phyloP scores from a whole-genome alignment of 257 asterid species.

The Rehmannia glutinosa region DNA sequence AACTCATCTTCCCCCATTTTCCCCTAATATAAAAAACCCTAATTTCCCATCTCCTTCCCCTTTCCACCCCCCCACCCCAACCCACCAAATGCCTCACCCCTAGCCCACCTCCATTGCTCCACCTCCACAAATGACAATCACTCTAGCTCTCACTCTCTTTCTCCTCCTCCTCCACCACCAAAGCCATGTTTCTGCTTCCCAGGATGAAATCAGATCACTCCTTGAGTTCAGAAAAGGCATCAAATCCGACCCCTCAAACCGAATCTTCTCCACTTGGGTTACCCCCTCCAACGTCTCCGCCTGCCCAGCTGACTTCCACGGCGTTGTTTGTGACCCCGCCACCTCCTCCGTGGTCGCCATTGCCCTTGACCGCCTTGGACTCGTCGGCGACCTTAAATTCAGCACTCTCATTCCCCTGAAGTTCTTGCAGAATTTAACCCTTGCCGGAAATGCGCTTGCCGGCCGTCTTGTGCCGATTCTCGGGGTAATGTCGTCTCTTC shows the following conservation, averaged over 20 bases:
- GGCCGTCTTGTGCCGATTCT: slow-evolving; percentile 70
- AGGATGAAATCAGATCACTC: slow-evolving; percentile 68
- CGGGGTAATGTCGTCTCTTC: slow-evolving; percentile 50
- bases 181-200: slow-evolving; percentile 68
- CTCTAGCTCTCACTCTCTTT: neutral
- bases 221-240: slow-evolving; percentile 92
- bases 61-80: neutral
- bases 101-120: neutral
- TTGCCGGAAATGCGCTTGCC: slow-evolving; percentile 55
- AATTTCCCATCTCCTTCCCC: neutral
- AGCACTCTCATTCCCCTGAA: slow-evolving; percentile 41
- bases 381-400: slow-evolving; percentile 64
- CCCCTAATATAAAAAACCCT: slow-evolving; percentile 28
- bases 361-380: slow-evolving; percentile 69
- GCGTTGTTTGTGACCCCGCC: slow-evolving; percentile 63
- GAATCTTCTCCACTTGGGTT: neutral
- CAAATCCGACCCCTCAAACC: slow-evolving; percentile 75
- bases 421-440: slow-evolving; percentile 45
- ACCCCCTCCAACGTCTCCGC: slow-evolving; percentile 33
- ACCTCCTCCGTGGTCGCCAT: slow-evolving; percentile 41
- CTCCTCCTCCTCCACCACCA: neutral
- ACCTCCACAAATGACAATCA: neutral
- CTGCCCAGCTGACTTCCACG: slow-evolving; percentile 92
- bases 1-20: slow-evolving; percentile 31
- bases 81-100: neutral